Conservation (phyloP, 192 early-diverging fungal species). For the Linnemannia schmuckeri region DNA sequence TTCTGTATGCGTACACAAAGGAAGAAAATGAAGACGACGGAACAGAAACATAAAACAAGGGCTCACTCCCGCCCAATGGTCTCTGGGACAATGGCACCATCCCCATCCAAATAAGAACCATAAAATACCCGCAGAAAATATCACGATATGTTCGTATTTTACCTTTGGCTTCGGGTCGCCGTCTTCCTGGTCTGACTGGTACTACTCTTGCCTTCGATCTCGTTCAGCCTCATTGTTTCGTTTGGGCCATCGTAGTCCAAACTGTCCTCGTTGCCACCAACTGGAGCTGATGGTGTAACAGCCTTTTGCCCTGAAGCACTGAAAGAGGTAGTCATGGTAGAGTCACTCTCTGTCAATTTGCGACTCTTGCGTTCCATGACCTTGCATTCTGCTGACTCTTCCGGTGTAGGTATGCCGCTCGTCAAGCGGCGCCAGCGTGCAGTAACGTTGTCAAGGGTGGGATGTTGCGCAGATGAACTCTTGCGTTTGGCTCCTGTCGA, state of each 20-base stretch:
- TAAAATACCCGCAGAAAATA: neutral
- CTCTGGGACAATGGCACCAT: neutral
- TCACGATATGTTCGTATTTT: neutral
- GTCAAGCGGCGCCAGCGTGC: slow-evolving; percentile 2
- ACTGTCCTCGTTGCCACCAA: neutral
- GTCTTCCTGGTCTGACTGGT: neutral
- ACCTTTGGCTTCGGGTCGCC: neutral
- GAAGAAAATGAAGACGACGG: neutral
- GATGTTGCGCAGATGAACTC: neutral
- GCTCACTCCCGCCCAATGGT: neutral
- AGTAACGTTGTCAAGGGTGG: neutral
- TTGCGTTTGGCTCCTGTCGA: neutral
- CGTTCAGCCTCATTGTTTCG: neutral
- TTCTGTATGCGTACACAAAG: neutral
- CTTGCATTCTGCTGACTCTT: neutral
- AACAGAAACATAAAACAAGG: neutral
- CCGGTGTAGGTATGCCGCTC: neutral
- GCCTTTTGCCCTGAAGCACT: neutral
- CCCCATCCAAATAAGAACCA: neutral
- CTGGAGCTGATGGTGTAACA: neutral
- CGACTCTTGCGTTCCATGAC: neutral
- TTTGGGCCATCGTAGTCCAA: neutral
- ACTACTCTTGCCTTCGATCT: neutral
- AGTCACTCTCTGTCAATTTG: neutral
- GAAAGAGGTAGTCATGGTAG: neutral